Percentiles rank a stretch among this genome's conserved stretches.
Evolutionary conservation across 148 eudicot species (phyloP).

Genomic region (Cornus kousa): DNA sequence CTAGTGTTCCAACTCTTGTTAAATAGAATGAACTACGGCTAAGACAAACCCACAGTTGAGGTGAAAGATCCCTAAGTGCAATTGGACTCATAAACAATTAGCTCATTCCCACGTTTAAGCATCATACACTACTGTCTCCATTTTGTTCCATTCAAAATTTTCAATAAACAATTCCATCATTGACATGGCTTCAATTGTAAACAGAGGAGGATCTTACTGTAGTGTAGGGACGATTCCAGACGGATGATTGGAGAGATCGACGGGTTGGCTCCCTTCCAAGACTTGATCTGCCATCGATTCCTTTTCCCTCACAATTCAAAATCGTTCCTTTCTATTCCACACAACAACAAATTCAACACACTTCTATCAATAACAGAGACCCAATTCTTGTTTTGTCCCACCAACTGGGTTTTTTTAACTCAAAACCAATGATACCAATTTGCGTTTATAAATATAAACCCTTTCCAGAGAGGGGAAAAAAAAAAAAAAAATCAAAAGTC

Average conservation of each 20-base stretch:
- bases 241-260: constrained; percentile 66
- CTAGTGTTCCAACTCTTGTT: no score
- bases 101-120: neutral
- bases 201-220: constrained; percentile 46
- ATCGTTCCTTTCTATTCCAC: neutral
- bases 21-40: no score
- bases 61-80: no score
- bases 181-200: neutral
- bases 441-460: no score
- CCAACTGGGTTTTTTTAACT: no score
- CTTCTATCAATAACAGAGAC: neutral
- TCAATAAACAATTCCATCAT: neutral
- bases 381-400: neutral
- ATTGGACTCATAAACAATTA: no score
- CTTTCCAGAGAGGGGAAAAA: no score
- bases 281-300: constrained; percentile 64
- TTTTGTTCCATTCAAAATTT: no score
- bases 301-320: neutral
- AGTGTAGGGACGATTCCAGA: constrained; percentile 85
- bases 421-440: no score
- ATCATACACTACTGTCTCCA: neutral
- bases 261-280: constrained; percentile 75
- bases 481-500: no score
- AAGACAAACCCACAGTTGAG: no score
- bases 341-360: neutral